Base-by-base conservation (phyloP, 768 basidiomycete genomes). In the Infundibulicybe gibba region DNA sequence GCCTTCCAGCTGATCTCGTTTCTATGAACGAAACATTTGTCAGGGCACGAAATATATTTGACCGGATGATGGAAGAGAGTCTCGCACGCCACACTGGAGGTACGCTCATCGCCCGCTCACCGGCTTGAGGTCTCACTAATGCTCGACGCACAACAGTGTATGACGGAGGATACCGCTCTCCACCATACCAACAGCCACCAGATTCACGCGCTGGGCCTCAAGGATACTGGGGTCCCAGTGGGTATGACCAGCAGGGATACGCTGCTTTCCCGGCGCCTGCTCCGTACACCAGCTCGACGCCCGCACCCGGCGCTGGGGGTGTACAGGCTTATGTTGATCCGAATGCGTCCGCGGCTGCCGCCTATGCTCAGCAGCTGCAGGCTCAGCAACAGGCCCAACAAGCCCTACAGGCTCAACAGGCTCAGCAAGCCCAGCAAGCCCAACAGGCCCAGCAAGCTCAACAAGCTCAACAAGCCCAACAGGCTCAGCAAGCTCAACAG, bases 1-100 rank as follows among this genome's bases (percentile, higher is more conserved):
- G 14, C 33, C 42, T 25, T 14, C 42, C 54, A 95, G 94, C 94
- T 47, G 95, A 98, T 64, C 74, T 97, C 30, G 86, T 94, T 5
- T 83, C 87, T 2, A 94, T 97, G 89, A 94, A 94, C 62, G 91
- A 94, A 65, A 92, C 84, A 14, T 97, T 98, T 57, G 78, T 94
- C 21, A 82, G 86, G 37, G 94, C 94, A 4, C 77, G 90, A 40
- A 81, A 83, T 13, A 90, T 94, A 45, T 98, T 94, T 57, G 94
- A 97, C 60, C 71, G 85, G 30, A 90, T 97, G 86, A 91, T 94
- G 83, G 90, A 93, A 60, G 91, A 93, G 51, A 89, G 86, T 56
- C 68, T 93, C 25, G 84, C 88, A 4, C 72, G 85, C 48, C 85
- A 90, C 56, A 74, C 80, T 10, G 83, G 77, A 41, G 71, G 85